A percentile compares a stretch with the other conserved stretches of the same genome.
phyloP scores from a whole-genome alignment of 2,329 filamentous ascomycete species.

The Alternaria hordeiaustralica region DNA sequence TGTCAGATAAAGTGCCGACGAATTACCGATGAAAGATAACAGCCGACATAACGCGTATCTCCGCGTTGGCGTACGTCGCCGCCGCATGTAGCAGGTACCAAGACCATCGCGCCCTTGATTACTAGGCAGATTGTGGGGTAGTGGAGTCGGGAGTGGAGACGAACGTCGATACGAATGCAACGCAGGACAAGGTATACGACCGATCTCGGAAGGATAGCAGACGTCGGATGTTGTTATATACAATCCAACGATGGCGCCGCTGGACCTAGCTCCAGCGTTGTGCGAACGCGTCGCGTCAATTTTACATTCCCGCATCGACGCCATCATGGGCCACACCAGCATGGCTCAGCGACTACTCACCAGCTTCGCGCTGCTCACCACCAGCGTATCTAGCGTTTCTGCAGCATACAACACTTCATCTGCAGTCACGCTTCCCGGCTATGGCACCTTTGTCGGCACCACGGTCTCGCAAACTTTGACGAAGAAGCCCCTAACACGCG shows the following conservation, averaged over 20 bases:
- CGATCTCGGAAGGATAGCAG: slow-evolving; percentile 4
- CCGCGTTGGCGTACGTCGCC: background rate
- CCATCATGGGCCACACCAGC: slow-evolving; percentile 6
- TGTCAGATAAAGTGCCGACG: background rate
- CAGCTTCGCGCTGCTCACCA: background rate
- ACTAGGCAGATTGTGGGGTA: background rate
- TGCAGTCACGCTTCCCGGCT: slow-evolving; percentile 40
- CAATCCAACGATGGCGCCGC: background rate
- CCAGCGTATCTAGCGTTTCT: background rate
- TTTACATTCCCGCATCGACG: background rate
- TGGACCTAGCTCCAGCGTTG: background rate
- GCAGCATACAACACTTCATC: background rate
- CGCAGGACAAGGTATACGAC: background rate
- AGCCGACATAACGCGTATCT: background rate
- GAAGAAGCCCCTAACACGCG: slow-evolving; percentile 39
- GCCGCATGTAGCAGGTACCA: slow-evolving; percentile 10
- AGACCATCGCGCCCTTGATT: background rate
- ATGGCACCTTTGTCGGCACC: slow-evolving; percentile 50
- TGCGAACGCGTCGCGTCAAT: background rate
- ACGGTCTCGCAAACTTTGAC: slow-evolving; percentile 46
- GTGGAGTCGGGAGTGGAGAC: background rate
- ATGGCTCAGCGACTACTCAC: slow-evolving; percentile 3
- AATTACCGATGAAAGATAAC: slow-evolving; percentile 1
- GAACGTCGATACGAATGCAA: background rate
- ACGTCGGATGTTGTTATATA: background rate